These are phyloP conservation scores for Przewalskia tangutica DNA, from an alignment of 257 asterid species.

Conservation along the genomic window DNA sequence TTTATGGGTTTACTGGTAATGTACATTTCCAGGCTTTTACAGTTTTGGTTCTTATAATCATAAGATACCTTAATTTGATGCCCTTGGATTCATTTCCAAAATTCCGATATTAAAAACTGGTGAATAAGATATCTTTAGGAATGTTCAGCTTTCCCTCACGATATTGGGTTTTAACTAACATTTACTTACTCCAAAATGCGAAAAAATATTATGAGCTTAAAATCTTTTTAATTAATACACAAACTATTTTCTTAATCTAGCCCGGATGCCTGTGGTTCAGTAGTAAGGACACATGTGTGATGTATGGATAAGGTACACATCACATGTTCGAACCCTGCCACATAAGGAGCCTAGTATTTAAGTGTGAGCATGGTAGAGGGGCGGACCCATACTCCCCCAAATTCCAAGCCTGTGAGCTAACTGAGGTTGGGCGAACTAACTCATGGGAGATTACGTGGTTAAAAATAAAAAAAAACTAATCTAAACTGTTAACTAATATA, in stretches of 20 bases:
- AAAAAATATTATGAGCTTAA: not conserved
- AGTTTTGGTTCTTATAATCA: not conserved
- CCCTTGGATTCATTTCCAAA: not conserved
- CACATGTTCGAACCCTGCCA: not conserved
- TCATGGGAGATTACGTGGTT: not conserved
- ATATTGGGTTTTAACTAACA: not conserved
- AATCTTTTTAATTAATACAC: not conserved
- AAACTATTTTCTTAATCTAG: not conserved
- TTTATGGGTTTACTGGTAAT: not conserved
- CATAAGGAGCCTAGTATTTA: not conserved
- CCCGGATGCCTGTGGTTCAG: not conserved
- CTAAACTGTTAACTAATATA: not conserved
- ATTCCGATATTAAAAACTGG: not conserved
- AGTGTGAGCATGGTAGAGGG: not conserved
- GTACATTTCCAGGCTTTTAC: not conserved
- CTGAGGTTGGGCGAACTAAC: not conserved
- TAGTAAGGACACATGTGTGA: not conserved
- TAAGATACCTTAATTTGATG: not conserved
- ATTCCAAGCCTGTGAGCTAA: not conserved
- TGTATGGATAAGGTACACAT: not conserved
- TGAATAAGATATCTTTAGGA: not conserved
- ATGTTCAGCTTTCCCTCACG: not conserved
- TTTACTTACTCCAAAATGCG: not conserved
- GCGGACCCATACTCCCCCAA: not conserved
- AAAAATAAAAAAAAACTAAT: not conserved